Percentiles rank a stretch among this genome's conserved stretches.
These are phyloP conservation scores for Aspergillus pseudotamarii DNA, from an alignment of 2,329 filamentous ascomycete species.

Conservation along the genomic window DNA sequence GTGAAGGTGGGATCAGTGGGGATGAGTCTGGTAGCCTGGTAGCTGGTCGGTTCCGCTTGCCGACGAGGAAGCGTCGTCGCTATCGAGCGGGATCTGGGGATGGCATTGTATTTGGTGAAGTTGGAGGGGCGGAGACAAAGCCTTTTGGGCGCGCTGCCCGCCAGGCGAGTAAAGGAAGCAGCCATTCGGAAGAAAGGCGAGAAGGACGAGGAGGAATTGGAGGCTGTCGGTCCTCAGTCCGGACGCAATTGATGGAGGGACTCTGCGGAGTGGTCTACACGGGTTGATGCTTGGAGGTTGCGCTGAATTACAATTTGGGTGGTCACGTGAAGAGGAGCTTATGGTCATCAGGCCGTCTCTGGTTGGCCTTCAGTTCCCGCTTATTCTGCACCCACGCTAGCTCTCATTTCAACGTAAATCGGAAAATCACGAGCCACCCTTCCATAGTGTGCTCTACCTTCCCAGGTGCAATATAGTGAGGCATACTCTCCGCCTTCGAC, in stretches of 20 bases:
- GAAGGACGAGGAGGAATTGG: constrained; percentile 23
- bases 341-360: constrained; percentile 39
- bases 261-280: constrained; percentile 34
- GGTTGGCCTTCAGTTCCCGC: constrained; percentile 30
- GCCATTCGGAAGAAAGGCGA: constrained; percentile 53
- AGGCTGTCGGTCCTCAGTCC: constrained; percentile 38
- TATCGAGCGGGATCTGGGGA: constrained; percentile 56
- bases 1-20: constrained; percentile 61
- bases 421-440: not conserved
- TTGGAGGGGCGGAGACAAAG: constrained; percentile 58
- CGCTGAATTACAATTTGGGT: constrained; percentile 37
- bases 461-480: constrained; percentile 22
- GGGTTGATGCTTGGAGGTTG: constrained; percentile 34
- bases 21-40: constrained; percentile 58
- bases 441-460: not conserved
- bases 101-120: constrained; percentile 42
- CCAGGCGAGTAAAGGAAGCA: constrained; percentile 62
- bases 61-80: constrained; percentile 58
- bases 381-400: constrained; percentile 23
- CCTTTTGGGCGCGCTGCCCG: constrained; percentile 62
- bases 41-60: constrained; percentile 53
- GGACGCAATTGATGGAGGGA: constrained; percentile 40
- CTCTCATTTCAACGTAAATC: not conserved
- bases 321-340: constrained; percentile 38
- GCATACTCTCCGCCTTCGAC: constrained; percentile 27